Base-by-base conservation (phyloP, 495 filamentous ascomycete species). In the Xanthoparmelia taractica region DNA sequence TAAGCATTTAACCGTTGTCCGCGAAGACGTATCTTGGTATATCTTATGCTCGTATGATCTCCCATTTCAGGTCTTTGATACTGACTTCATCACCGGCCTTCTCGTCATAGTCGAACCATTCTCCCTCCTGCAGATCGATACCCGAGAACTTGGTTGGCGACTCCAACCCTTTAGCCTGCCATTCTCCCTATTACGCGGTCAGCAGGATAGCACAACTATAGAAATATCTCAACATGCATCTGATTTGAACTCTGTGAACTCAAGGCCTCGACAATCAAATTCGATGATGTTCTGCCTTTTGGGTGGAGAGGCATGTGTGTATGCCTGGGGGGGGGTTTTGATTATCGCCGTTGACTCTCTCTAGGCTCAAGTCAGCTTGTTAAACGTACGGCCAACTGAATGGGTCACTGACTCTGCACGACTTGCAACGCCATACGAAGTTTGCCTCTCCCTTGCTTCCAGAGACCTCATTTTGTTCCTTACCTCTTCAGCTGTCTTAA, bases 351-450 rank as follows among this genome's bases (percentile, higher is more conserved):
- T 83, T 64, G 86, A 83, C 66, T 86, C 84, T 73, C 83, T 80
- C 84, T 87, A 58, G 31, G 2, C 15, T 13, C 29, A 58, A 52
- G 41, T 54, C 57, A 61, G 57, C 41, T 33, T 47, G 11, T 27
- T 8, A n/a, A 2, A 8, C 23, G 57, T 8, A 57, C 37, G n/a
- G 13, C 20, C 2, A 12, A 20, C 33, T 25, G 40, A 41, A 15
- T 25, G 23, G 60, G 6, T 25, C 25, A 55, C 25, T 8, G 25
- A 90, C 90, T 79, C 84, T 86, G 83, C 91, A 98, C 67, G 90
- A 87, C 73, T 91, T 96, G 80, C 94, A 98, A 71, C 85, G 89
- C 93, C 93, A 97, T 55, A 98, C 94, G 73, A 98, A 96, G 75
- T 96, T 96, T 12, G 94, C 95, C 75, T 97, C 92, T 54, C 94